These are phyloP conservation scores for Aspergillus ostianus DNA, from an alignment of 495 filamentous ascomycete species.

Conservation along the genomic window DNA sequence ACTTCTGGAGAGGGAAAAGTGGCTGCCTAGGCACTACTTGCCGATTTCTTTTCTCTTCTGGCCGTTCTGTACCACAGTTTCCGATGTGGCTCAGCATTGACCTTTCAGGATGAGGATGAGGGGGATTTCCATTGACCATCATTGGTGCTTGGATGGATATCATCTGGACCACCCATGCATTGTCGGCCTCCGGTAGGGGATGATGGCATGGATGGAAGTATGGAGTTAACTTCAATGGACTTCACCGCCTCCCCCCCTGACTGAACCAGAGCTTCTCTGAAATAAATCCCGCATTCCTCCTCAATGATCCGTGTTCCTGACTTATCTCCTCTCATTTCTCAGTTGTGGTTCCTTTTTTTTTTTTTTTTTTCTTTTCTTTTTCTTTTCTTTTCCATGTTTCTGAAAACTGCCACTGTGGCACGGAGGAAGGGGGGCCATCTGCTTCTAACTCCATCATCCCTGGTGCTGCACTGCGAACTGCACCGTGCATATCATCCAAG, in stretches of 20 bases:
- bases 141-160: neutral
- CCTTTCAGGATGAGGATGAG: too few species aligned
- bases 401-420: neutral
- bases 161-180: neutral
- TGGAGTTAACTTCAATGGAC: neutral
- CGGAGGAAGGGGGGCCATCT: neutral
- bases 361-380: conserved; percentile 2
- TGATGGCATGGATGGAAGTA: neutral
- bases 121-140: too few species aligned
- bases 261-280: neutral
- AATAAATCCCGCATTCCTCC: neutral
- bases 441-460: neutral
- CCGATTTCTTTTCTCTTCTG: too few species aligned
- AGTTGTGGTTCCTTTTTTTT: neutral
- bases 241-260: neutral
- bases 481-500: neutral
- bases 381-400: neutral
- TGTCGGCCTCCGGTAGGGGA: neutral
- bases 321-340: neutral
- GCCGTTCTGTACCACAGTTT: too few species aligned
- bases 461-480: neutral
- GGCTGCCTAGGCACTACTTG: neutral
- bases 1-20: conserved; percentile 2
- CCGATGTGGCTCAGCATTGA: too few species aligned
- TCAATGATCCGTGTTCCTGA: neutral